A percentile compares a stretch with the other conserved stretches of the same genome.
phyloP scores from a whole-genome alignment of 225 moss, liverwort and hornwort genomes.

The Sphagnum contortum region DNA sequence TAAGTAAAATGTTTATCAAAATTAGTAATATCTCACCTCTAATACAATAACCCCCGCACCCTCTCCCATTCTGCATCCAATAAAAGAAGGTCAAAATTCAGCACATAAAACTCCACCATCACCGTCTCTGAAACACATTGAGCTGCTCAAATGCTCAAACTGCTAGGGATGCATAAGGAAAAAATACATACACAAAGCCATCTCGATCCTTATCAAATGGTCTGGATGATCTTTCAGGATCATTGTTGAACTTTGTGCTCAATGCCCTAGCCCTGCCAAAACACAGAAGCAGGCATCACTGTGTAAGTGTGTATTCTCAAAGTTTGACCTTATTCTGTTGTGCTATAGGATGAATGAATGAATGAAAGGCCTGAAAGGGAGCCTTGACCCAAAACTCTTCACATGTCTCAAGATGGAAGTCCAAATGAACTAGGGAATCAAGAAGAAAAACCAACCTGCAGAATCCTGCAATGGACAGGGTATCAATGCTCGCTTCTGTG shows the following conservation, averaged over 20 bases:
- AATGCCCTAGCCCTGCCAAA: slow-evolving; percentile 71
- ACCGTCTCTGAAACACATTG: too few relatives aligned
- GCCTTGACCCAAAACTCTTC: not conserved
- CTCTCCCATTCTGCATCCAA: slow-evolving; percentile 88
- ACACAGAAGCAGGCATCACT: not conserved
- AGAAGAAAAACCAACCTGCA: slow-evolving; percentile 48
- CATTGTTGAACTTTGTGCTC: slow-evolving; percentile 80
- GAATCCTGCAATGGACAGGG: slow-evolving; percentile 87
- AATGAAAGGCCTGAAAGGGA: slow-evolving; percentile 1
- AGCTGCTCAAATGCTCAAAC: too few relatives aligned
- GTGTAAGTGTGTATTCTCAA: not conserved
- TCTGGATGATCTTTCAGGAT: slow-evolving; percentile 74
- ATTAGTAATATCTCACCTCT: slow-evolving; percentile 52
- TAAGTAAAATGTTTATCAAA: too few relatives aligned
- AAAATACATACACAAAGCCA: slow-evolving; percentile 76
- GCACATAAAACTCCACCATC: not conserved
- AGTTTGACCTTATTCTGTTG: too few relatives aligned
- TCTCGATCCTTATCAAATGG: slow-evolving; percentile 90
- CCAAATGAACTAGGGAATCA: not conserved
- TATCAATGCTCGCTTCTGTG: slow-evolving; percentile 87
- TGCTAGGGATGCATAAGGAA: too few relatives aligned
- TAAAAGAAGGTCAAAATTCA: slow-evolving; percentile 4
- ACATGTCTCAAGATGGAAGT: not conserved
- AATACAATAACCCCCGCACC: slow-evolving; percentile 85
- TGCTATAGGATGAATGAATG: too few relatives aligned